Conservation (phyloP, 2,329 filamentous ascomycete species). For the Elsinoe batatas region DNA sequence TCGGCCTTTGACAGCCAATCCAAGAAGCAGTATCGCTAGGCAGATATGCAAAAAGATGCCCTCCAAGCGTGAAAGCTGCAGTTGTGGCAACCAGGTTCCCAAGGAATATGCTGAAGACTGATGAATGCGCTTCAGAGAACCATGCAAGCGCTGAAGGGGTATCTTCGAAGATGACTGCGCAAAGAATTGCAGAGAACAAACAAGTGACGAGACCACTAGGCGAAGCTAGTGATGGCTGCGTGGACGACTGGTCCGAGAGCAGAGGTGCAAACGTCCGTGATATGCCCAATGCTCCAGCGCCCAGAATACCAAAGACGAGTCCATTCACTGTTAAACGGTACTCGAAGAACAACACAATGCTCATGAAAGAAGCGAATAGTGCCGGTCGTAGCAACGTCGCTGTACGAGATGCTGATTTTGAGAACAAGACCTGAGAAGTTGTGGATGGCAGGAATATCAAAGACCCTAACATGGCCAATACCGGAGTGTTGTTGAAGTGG, state of each 20-base stretch:
- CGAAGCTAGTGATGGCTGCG: neutral
- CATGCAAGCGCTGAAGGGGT: constrained; percentile 5
- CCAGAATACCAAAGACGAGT: constrained; percentile 5
- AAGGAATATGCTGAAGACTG: neutral
- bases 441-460: neutral
- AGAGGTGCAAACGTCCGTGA: neutral
- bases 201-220: neutral
- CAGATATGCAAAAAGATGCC: constrained; percentile 3
- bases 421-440: neutral
- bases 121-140: neutral
- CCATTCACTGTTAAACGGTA: constrained; percentile 13
- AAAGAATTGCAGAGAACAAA: neutral
- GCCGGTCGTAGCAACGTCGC: neutral
- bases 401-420: neutral
- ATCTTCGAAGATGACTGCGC: constrained; percentile 7
- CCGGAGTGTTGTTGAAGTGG: constrained; percentile 13
- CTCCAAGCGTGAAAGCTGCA: neutral
- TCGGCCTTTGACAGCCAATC: neutral
- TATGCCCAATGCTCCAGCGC: neutral
- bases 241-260: neutral
- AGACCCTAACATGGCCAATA: constrained; percentile 14
- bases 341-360: constrained; percentile 11
- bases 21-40: neutral
- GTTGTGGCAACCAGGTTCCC: constrained; percentile 1
- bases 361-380: neutral